Conservation (phyloP, 2,329 filamentous ascomycete species). For the Xylaria hypoxylon region DNA sequence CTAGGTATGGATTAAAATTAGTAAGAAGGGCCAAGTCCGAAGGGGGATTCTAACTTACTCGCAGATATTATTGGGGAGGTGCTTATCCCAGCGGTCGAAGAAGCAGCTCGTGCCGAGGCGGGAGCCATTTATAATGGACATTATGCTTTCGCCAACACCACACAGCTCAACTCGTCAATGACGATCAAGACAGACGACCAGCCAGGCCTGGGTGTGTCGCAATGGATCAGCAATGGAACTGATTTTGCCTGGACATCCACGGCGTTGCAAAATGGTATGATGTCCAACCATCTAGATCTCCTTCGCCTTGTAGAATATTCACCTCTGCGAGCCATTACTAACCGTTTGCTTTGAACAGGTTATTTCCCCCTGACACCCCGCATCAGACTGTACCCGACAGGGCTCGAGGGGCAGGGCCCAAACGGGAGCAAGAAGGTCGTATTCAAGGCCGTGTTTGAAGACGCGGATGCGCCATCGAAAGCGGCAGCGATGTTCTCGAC, state of each 20-base stretch:
- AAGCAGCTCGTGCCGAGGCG: slow-evolving; percentile 48
- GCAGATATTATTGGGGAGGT: slow-evolving; percentile 46
- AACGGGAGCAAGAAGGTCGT: slow-evolving; percentile 47
- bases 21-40: background rate
- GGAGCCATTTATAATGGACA: slow-evolving; percentile 46
- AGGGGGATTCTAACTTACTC: slow-evolving; percentile 27
- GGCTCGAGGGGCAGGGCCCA: slow-evolving; percentile 42
- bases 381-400: slow-evolving; percentile 50
- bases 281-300: background rate
- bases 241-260: slow-evolving; percentile 47
- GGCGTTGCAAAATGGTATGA: slow-evolving; percentile 41
- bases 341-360: slow-evolving; percentile 14
- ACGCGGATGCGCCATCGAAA: slow-evolving; percentile 42
- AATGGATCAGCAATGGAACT: slow-evolving; percentile 52
- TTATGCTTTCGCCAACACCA: slow-evolving; percentile 41
- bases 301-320: background rate
- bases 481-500: slow-evolving; percentile 53
- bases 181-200: slow-evolving; percentile 48
- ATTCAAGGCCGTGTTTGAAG: slow-evolving; percentile 52
- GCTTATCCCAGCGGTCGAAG: slow-evolving; percentile 49
- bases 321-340: background rate
- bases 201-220: slow-evolving; percentile 47
- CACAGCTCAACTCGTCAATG: slow-evolving; percentile 49
- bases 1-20: slow-evolving; percentile 39
- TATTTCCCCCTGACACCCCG: slow-evolving; percentile 46